A percentile compares a stretch with the other conserved stretches of the same genome.
These are phyloP conservation scores for Raffaelea albimanens DNA, from an alignment of 2,329 filamentous ascomycete species.

Conservation along the genomic window DNA sequence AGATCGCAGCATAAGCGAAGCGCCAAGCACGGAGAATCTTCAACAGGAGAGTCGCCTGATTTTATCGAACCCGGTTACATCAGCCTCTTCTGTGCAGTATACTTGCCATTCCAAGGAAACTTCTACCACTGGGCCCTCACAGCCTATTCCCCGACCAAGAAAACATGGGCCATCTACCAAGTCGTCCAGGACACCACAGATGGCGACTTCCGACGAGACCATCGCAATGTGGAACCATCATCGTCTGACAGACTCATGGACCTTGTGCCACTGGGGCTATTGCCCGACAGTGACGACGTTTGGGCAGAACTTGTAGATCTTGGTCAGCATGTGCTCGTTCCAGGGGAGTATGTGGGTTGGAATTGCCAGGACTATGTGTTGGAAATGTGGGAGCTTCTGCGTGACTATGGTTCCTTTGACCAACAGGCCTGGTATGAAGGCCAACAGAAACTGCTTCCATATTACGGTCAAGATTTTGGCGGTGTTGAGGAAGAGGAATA, in stretches of 20 bases:
- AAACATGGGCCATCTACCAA: not conserved
- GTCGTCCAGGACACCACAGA: not conserved
- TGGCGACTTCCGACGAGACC: not conserved
- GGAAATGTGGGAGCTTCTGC: not conserved
- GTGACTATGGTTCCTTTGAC: not conserved
- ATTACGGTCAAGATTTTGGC: not conserved
- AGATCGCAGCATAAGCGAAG: not conserved
- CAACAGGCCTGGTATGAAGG: not conserved
- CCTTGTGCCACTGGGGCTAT: not conserved
- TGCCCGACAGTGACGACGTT: not conserved
- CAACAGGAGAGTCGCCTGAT: not conserved
- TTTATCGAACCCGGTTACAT: not conserved
- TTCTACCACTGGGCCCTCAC: not conserved
- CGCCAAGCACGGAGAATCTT: not conserved
- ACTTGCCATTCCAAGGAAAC: not conserved
- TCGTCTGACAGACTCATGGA: not conserved
- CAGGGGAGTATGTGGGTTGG: not conserved
- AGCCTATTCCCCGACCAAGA: not conserved
- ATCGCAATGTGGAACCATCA: not conserved
- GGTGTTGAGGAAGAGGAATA: not conserved
- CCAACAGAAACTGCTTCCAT: not conserved
- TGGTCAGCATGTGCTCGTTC: not conserved
- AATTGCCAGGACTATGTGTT: slow-evolving; percentile 2
- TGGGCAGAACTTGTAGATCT: not conserved
- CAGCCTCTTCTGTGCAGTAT: not conserved